Evolutionary conservation across 176 grass and related monocot genomes (phyloP).

Genomic region (sorghum (Sorghum bicolor)): Sorghum_bicolor_NCBIv3 NC_012872.2:49069001-49069500

Average conservation of each 20-base stretch:
- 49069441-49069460: slow-evolving; percentile 9
- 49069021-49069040: neutral
- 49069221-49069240: slow-evolving; percentile 4
- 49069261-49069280: neutral
- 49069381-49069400: slow-evolving; percentile 11
- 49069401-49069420: slow-evolving; percentile 1
- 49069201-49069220: neutral
- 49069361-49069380: slow-evolving; percentile 1
- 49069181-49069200: neutral
- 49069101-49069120: neutral
- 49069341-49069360: neutral
- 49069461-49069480: slow-evolving; percentile 26
- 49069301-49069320: neutral
- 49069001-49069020: neutral
- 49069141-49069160: neutral
- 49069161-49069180: neutral
- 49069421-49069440: slow-evolving; percentile 6
- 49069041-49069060: neutral
- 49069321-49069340: neutral
- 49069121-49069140: neutral
- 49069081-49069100: neutral
- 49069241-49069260: neutral
- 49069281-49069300: neutral
- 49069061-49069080: neutral
- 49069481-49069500: slow-evolving; percentile 93